Conservation (phyloP, 768 basidiomycete genomes). For the Lactarius akahatsu region DNA sequence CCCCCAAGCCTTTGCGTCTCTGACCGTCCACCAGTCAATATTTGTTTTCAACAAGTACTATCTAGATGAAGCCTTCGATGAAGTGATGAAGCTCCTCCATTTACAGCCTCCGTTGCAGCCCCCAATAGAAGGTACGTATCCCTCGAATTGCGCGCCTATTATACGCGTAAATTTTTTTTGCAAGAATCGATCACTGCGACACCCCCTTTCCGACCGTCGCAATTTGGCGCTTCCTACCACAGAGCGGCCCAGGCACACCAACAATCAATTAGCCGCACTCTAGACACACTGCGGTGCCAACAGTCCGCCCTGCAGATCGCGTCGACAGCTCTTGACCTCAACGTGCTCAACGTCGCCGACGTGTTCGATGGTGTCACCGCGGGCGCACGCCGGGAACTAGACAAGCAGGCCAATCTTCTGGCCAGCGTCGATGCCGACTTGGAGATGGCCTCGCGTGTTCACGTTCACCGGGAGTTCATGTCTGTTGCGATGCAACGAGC, state of each 20-base stretch:
- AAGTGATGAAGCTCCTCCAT: slow-evolving; percentile 62
- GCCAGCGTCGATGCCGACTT: slow-evolving; percentile 67
- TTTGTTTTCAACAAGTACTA: slow-evolving; percentile 84
- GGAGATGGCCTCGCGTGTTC: slow-evolving; percentile 63
- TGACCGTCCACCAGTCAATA: slow-evolving; percentile 48
- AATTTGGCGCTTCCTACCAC: slow-evolving; percentile 65
- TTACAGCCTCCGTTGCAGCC: slow-evolving; percentile 63
- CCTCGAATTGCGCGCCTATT: background rate
- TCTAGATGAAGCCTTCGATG: slow-evolving; percentile 65
- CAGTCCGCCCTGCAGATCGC: slow-evolving; percentile 72
- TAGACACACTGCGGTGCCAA: slow-evolving; percentile 59
- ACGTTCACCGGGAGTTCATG: slow-evolving; percentile 74
- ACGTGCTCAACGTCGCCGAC: slow-evolving; percentile 68
- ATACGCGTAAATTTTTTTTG: slow-evolving; percentile 7
- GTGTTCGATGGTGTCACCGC: slow-evolving; percentile 63
- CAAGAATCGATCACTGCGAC: slow-evolving; percentile 63
- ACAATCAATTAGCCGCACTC: slow-evolving; percentile 54
- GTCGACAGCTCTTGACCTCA: slow-evolving; percentile 66
- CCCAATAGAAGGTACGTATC: slow-evolving; percentile 61
- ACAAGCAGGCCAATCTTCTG: slow-evolving; percentile 63
- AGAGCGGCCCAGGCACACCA: slow-evolving; percentile 63
- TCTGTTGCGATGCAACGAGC: slow-evolving; percentile 63
- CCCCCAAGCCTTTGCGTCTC: background rate
- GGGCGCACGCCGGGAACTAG: slow-evolving; percentile 61
- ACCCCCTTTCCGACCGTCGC: slow-evolving; percentile 68